Base-by-base conservation (phyloP, 2,329 filamentous ascomycete genomes). In the Iodosphaeria phyllophila region DNA sequence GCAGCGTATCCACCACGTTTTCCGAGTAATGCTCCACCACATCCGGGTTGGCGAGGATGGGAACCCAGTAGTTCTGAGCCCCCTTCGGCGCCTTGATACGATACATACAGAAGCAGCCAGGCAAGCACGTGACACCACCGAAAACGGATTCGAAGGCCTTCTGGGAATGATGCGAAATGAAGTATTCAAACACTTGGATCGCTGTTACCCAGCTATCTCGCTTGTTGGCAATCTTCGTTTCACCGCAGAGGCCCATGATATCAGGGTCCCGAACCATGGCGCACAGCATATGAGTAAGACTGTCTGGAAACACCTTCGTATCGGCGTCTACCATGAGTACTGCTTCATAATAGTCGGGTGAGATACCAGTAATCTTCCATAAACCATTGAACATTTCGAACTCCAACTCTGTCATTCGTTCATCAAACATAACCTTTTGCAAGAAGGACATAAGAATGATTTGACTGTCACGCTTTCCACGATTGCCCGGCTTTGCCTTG, bases 51-150 rank as follows among this genome's bases (percentile, higher is more conserved):
- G 89, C 89, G 35, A 98, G 66, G 42, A 98, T 95, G 6, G 89
- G 89, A 13, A 98, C 89, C 89, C 89, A 98, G 56, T 95, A 98
- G 58, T 98, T 95, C 48, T 95, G 83, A 14, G 78, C 86, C 35
- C 89, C 89, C 57, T 98, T 98, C 31, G 89, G 91, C 16, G 89
- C 79, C 56, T 98, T 98, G 67, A 98, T 95, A 43, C 89, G 79
- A 59, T 98, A 98, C 91, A 98, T 98, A 64, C 83, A 93, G 72
- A 98, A 98, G 61, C 89, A 98, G 35, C 89, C 89, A 10, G 89
- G 89, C 38, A 98, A 62, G 63, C 89, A 98, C 35, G 89, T 98
- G 32, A 98, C 89, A 76, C 89, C 89, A 54, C 89, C 89, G 51
- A 98, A 98, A 36, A 93, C 78, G 1, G 84, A 93, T 51, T 98